Evolutionary conservation across 2,329 filamentous ascomycete species (phyloP), one percentile per base, ranked within the genome.

Genomic region (Aspergillus proliferans): DNA sequence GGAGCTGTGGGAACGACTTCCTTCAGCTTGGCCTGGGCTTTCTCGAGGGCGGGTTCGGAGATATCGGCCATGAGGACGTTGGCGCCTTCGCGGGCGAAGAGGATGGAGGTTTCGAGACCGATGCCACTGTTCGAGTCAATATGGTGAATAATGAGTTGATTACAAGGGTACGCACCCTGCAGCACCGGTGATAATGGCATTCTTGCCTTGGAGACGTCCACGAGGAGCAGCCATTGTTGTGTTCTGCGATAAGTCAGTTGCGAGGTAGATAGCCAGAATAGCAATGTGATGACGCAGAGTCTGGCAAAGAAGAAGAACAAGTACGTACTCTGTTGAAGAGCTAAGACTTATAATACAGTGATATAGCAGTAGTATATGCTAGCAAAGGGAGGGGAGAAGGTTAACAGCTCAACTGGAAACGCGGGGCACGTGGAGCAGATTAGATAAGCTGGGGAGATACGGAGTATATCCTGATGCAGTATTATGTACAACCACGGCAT

Each of bases 71-170:
- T 84, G 57, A 95, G 75, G 49, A 96, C 83, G 53, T 81, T 86
- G 63, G 89, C 91, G 53, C 90, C 91, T 75, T 96, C 91, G 56
- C 86, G 86, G 51, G 85, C 86, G 65, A 96, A 95, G 51, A 95
- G 86, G 58, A 96, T 91, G 48, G 81, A 82, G 2, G 91, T 95
- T 75, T 96, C 90, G 44, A 96, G 86, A 57, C 91, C 91, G 64
- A 96, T 96, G 64, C 91, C 91, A 64, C 91, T 71, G 46, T 30
- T 9, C 26, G 15, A 34, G 33, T 47, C 14, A 43, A 39, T 34
- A 40, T 42, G 8, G 34, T 38, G 18, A 15, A 38, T n/a, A 14
- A 5, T 21, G 9, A 10, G 10, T 34, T 30, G 1, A 10, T 43
- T 45, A 2, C 21, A 12, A 41, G 33, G 51, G 26, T 6, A 74